These are phyloP conservation scores for Macrocystidia cucumis DNA, from an alignment of 1,284 basidiomycete species.

Conservation along the genomic window DNA sequence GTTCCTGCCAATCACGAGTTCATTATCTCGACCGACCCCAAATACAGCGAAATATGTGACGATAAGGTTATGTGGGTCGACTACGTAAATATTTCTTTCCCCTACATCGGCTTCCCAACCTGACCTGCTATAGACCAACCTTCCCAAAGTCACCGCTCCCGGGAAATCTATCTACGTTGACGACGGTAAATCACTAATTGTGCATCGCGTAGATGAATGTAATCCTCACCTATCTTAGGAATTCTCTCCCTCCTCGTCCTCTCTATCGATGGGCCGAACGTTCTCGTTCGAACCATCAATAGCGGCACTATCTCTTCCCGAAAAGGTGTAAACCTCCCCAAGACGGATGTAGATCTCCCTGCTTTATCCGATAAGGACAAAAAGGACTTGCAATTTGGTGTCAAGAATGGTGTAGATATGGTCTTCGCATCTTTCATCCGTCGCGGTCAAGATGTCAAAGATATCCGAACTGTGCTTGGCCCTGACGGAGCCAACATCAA, in stretches of 20 bases:
- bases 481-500: slow-evolving; percentile 91
- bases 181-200: slow-evolving; percentile 53
- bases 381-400: slow-evolving; percentile 90
- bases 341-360: slow-evolving; percentile 96
- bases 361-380: slow-evolving; percentile 99
- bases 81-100: slow-evolving; percentile 54
- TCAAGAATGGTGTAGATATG: slow-evolving; percentile 98
- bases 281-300: slow-evolving; percentile 90
- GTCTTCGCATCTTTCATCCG: slow-evolving; percentile 98
- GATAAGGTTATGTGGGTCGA: slow-evolving; percentile 86
- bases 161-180: slow-evolving; percentile 98
- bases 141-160: slow-evolving; percentile 91
- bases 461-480: slow-evolving; percentile 88
- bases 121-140: slow-evolving; percentile 58
- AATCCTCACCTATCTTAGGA: slow-evolving; percentile 38
- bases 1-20: slow-evolving; percentile 94
- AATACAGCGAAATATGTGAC: slow-evolving; percentile 76
- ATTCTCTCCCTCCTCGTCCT: slow-evolving; percentile 93
- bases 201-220: slow-evolving; percentile 3
- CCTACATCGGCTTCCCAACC: slow-evolving; percentile 7
- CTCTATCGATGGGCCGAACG: slow-evolving; percentile 72
- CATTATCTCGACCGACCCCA: slow-evolving; percentile 80
- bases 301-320: slow-evolving; percentile 90
- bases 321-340: slow-evolving; percentile 99
- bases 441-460: slow-evolving; percentile 83